phyloP scores from a whole-genome alignment of 805 yeast species.

The Candida peoriensis region DNA sequence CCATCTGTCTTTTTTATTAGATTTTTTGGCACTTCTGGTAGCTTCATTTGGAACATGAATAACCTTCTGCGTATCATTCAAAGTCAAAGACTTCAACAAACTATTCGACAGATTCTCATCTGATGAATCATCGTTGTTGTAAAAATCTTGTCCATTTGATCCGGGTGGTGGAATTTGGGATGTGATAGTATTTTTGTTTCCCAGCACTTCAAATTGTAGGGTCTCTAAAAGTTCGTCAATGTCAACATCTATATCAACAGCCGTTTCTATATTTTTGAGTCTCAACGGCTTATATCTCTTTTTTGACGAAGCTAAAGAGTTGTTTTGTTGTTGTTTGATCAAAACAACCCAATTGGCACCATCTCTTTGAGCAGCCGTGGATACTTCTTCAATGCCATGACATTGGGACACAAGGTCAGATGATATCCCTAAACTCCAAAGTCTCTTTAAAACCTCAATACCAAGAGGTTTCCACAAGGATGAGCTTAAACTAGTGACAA shows the following conservation, averaged over 20 bases:
- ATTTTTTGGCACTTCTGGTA: constrained; percentile 69
- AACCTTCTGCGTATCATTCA: constrained; percentile 46
- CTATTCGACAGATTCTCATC: constrained; percentile 21
- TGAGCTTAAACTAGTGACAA: constrained; percentile 65
- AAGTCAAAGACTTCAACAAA: constrained; percentile 23
- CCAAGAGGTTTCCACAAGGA: constrained; percentile 55
- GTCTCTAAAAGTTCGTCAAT: constrained; percentile 55
- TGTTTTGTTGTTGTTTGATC: constrained; percentile 56
- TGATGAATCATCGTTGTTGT: constrained; percentile 16
- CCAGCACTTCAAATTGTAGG: constrained; percentile 28
- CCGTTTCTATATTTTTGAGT: constrained; percentile 56
- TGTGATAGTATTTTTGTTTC: constrained; percentile 3
- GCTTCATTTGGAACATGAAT: constrained; percentile 74
- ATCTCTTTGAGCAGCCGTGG: constrained; percentile 56
- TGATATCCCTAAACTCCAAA: constrained; percentile 78
- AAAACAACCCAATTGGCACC: constrained; percentile 75
- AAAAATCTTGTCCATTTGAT: constrained; percentile 18
- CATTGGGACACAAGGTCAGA: constrained; percentile 60
- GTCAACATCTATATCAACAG: constrained; percentile 68
- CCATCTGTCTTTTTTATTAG: constrained; percentile 73
- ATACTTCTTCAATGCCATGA: constrained; percentile 56
- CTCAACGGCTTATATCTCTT: constrained; percentile 72
- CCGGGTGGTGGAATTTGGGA: constrained; percentile 2
- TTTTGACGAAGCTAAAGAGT: constrained; percentile 23
- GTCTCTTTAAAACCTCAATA: constrained; percentile 49